Percentiles rank a stretch among this genome's conserved stretches.
These are phyloP conservation scores for Ceraceosorus guamensis DNA, from an alignment of 1,284 basidiomycete genomes.

Conservation along the genomic window DNA sequence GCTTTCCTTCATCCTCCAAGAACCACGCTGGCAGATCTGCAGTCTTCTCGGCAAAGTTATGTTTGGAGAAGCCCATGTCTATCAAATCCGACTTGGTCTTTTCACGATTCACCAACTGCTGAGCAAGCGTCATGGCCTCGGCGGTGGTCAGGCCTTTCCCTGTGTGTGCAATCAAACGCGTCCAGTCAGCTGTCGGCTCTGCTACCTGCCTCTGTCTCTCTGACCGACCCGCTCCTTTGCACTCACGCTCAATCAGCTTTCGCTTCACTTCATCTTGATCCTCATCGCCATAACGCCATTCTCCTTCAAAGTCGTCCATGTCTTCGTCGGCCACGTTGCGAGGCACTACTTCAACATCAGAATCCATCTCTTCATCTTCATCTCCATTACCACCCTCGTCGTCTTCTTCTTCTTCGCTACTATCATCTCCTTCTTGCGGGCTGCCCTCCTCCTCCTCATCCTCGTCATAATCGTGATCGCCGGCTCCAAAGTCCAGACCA, in stretches of 20 bases:
- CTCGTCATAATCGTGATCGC: slow-evolving; percentile 35
- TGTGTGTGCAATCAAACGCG: slow-evolving; percentile 50
- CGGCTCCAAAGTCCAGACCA: slow-evolving; percentile 53
- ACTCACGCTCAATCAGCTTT: slow-evolving; percentile 56
- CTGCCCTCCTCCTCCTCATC: slow-evolving; percentile 40
- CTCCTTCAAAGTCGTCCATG: slow-evolving; percentile 65
- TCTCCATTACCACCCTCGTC: slow-evolving; percentile 20
- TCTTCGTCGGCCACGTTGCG: slow-evolving; percentile 57
- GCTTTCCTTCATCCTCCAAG: slow-evolving; percentile 87
- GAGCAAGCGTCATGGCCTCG: slow-evolving; percentile 86
- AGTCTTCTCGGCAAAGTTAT: slow-evolving; percentile 77
- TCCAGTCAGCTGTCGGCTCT: slow-evolving; percentile 50
- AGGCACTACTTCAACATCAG: slow-evolving; percentile 39
- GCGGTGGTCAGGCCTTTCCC: slow-evolving; percentile 79
- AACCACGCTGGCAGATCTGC: slow-evolving; percentile 84
- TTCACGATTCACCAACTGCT: slow-evolving; percentile 83
- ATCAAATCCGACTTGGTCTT: slow-evolving; percentile 81
- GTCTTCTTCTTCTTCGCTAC: slow-evolving; percentile 48
- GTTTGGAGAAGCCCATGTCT: slow-evolving; percentile 92
- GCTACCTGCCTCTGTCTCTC: no score
- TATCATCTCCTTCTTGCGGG: slow-evolving; percentile 5
- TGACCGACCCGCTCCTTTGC: slow-evolving; percentile 17
- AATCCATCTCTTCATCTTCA: slow-evolving; percentile 11
- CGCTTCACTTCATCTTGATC: slow-evolving; percentile 69
- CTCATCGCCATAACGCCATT: slow-evolving; percentile 71